These are phyloP conservation scores for Rhazya stricta DNA, from an alignment of 257 asterid species.

Conservation along the genomic window DNA sequence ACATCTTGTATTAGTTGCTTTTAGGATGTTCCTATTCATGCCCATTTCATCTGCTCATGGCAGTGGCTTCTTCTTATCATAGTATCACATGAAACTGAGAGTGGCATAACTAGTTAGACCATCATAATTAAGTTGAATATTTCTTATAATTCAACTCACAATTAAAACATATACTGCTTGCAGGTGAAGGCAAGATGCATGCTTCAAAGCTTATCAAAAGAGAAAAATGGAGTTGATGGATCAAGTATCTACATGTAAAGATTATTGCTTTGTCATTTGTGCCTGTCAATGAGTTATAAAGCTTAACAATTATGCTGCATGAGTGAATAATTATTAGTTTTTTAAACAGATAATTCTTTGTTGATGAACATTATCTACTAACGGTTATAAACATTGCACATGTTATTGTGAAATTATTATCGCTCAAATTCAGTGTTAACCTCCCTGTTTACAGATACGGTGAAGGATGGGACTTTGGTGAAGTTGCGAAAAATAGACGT, in stretches of 20 bases:
- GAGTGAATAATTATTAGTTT: background rate
- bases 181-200: conserved; percentile 73
- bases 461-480: conserved; percentile 99
- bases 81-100: background rate
- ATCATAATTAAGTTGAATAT: background rate
- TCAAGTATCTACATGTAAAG: conserved; percentile 69
- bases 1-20: background rate
- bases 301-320: background rate
- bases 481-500: conserved; percentile 84
- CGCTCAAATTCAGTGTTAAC: background rate
- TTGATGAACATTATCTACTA: conserved; percentile 2
- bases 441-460: conserved; percentile 58
- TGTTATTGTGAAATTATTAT: background rate
- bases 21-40: background rate
- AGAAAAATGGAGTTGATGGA: conserved; percentile 76
- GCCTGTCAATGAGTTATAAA: background rate
- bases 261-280: conserved; percentile 11
- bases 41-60: background rate
- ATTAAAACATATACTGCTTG: conserved; percentile 21
- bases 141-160: background rate
- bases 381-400: background rate
- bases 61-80: background rate
- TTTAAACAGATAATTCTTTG: background rate
- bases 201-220: conserved; percentile 57
- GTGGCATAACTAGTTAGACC: background rate